Conservation (phyloP, 768 basidiomycete species). For the Lactarius hatsudake region DNA sequence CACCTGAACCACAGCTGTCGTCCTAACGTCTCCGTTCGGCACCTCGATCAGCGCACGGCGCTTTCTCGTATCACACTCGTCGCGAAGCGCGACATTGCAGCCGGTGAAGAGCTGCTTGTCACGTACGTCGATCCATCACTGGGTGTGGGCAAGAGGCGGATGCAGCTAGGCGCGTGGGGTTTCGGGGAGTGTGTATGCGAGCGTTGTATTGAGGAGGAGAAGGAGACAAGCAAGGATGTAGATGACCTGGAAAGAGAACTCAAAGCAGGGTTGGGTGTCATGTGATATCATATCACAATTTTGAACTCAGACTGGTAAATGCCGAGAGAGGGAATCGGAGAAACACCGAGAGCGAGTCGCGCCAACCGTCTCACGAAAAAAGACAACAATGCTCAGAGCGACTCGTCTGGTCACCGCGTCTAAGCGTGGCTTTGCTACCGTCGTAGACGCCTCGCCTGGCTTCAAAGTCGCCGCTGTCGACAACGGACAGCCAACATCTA, state of each 20-base stretch:
- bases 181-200: constrained; percentile 68
- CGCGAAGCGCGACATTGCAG: constrained; percentile 59
- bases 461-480: constrained; percentile 80
- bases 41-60: constrained; percentile 64
- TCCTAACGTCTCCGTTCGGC: constrained; percentile 77
- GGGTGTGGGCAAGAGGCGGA: constrained; percentile 44
- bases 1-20: constrained; percentile 84
- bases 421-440: constrained; percentile 75
- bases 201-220: constrained; percentile 61
- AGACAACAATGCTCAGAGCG: constrained; percentile 25
- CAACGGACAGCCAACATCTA: constrained; percentile 76
- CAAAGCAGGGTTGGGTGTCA: constrained; percentile 61
- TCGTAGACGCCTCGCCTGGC: constrained; percentile 73
- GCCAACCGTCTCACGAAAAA: background rate
- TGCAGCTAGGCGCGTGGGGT: constrained; percentile 66
- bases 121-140: constrained; percentile 76
- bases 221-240: constrained; percentile 31
- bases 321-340: background rate
- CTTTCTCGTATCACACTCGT: constrained; percentile 73
- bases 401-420: constrained; percentile 20
- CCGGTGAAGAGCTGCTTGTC: constrained; percentile 73
- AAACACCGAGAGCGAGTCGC: background rate
- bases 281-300: constrained; percentile 21
- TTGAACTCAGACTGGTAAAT: constrained; percentile 1
- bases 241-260: constrained; percentile 57